Conservation (phyloP, 306 rosid species). For the Senna siamea region DNA sequence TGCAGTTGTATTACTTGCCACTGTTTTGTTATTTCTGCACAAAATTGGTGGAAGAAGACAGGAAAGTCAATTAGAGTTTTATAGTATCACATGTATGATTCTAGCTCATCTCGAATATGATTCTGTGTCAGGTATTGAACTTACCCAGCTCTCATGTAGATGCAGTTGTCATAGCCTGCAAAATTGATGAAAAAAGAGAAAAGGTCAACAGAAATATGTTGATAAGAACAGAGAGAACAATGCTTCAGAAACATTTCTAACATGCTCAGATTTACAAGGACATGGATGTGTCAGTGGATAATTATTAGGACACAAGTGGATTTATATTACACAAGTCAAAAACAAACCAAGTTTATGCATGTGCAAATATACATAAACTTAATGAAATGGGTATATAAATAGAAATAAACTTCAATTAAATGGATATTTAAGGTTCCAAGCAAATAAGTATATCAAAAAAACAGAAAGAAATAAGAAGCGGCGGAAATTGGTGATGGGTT, state of each 20-base stretch:
- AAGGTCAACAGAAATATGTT: background rate
- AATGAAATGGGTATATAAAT: too few species aligned
- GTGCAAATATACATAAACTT: background rate
- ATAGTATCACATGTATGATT: background rate
- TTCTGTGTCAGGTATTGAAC: slow-evolving; percentile 22
- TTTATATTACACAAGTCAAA: background rate
- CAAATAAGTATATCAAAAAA: background rate
- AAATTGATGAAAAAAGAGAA: slow-evolving; percentile 7
- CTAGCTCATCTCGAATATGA: background rate
- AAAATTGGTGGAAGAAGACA: slow-evolving; percentile 29
- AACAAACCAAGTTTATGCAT: background rate
- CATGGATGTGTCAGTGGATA: background rate
- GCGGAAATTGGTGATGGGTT: slow-evolving; percentile 6
- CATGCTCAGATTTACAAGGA: background rate
- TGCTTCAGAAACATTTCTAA: background rate
- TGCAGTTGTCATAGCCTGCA: slow-evolving; percentile 80
- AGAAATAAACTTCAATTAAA: too few species aligned
- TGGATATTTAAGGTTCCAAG: too few species aligned
- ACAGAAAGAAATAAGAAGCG: background rate
- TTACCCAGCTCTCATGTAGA: slow-evolving; percentile 69
- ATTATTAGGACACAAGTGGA: too few species aligned
- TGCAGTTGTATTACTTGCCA: slow-evolving; percentile 69
- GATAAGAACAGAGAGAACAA: background rate
- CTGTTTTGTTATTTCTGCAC: slow-evolving; percentile 65
- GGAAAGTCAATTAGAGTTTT: background rate